Evolutionary conservation across 208 protist genomes (phyloP).

Genomic region (Strigomonas oncopelti): DNA sequence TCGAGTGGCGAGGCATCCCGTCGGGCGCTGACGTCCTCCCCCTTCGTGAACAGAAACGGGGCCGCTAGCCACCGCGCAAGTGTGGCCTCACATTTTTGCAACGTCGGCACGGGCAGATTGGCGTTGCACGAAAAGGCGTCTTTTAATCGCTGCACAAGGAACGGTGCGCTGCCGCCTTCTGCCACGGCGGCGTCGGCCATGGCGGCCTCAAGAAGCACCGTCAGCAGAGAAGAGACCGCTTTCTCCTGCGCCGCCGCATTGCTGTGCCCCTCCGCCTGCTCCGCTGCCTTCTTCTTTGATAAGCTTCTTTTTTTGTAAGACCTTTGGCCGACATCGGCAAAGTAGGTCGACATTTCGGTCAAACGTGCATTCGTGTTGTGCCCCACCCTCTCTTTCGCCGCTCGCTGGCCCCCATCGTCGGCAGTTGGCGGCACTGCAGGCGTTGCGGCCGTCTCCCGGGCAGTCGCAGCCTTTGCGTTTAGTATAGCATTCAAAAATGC

Average conservation of each 20-base stretch:
- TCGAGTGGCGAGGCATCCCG: not conserved
- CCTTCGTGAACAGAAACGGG: not conserved
- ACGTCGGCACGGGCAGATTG: not conserved
- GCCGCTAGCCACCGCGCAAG: not conserved
- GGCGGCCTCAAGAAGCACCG: not conserved
- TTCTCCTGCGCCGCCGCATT: not conserved
- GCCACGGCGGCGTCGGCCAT: not conserved
- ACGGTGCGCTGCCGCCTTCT: not conserved
- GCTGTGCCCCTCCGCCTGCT: not conserved
- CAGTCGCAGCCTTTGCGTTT: not conserved
- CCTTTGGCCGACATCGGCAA: not conserved
- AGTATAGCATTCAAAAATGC: not conserved
- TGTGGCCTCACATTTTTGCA: not conserved
- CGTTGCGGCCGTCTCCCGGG: no score
- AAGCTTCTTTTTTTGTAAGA: not conserved
- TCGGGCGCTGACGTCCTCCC: not conserved
- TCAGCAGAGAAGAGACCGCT: not conserved
- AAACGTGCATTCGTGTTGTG: not conserved
- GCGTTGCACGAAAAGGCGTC: not conserved
- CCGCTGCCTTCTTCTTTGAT: not conserved
- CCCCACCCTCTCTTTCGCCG: not conserved
- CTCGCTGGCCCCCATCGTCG: no score
- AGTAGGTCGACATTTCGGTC: not conserved
- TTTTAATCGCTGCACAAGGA: not conserved
- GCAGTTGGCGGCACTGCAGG: no score